phyloP scores from a whole-genome alignment of 805 yeast species.

The Kodamaea nitidulidarum region DNA sequence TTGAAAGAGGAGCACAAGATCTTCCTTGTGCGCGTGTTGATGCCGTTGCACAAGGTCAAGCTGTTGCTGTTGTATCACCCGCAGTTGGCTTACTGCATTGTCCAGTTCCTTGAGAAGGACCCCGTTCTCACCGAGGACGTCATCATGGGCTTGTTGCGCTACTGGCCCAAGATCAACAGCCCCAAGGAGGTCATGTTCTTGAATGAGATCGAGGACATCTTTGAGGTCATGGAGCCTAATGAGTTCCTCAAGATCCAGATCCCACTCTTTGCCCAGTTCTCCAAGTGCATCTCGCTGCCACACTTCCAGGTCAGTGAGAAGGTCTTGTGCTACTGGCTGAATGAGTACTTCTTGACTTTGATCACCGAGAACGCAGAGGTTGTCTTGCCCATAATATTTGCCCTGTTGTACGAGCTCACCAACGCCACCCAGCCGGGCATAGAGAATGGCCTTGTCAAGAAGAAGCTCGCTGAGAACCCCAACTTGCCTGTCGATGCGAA shows the following conservation, averaged over 20 bases:
- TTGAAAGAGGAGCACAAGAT: constrained; percentile 95
- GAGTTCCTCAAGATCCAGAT: constrained; percentile 90
- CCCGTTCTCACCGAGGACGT: constrained; percentile 91
- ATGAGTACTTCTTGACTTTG: constrained; percentile 85
- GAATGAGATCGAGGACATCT: constrained; percentile 93
- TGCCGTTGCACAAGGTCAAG: constrained; percentile 91
- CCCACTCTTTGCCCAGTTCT: constrained; percentile 88
- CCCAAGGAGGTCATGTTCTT: constrained; percentile 95
- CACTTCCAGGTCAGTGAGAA: constrained; percentile 98
- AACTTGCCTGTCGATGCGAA: constrained; percentile 38
- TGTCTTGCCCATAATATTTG: constrained; percentile 86
- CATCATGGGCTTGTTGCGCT: constrained; percentile 86
- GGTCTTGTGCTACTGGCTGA: constrained; percentile 89
- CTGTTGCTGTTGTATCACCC: constrained; percentile 90
- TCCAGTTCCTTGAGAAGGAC: constrained; percentile 94
- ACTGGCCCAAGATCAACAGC: constrained; percentile 94
- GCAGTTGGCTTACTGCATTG: constrained; percentile 93
- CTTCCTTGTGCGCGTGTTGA: constrained; percentile 76
- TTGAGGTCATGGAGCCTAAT: constrained; percentile 90
- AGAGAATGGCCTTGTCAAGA: constrained; percentile 38
- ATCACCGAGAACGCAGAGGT: constrained; percentile 92
- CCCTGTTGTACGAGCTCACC: constrained; percentile 83
- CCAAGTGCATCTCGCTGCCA: constrained; percentile 89
- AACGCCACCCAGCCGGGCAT: constrained; percentile 43
- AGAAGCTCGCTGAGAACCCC: constrained; percentile 36